Conservation (phyloP, 202 grass and related monocot genomes). For the Bolboschoenoplectus hybrid region DNA sequence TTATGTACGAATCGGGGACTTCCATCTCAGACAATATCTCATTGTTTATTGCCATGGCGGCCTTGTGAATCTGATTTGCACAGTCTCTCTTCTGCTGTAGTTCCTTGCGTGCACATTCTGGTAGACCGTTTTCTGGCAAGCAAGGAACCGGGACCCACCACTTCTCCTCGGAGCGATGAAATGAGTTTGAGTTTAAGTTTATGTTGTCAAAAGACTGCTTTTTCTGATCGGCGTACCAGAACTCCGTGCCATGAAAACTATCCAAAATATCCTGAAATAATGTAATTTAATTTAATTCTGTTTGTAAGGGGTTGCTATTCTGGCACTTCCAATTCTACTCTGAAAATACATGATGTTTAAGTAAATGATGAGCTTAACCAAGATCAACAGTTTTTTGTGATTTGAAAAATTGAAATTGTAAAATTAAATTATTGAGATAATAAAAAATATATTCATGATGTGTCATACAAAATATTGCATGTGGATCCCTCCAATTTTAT, state of each 20-base stretch:
- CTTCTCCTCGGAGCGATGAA: slow-evolving; percentile 68
- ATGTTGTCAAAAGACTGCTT: slow-evolving; percentile 53
- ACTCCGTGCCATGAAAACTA: slow-evolving; percentile 73
- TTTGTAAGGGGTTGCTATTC: neutral
- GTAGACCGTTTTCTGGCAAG: slow-evolving; percentile 65
- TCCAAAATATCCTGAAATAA: slow-evolving; percentile 77
- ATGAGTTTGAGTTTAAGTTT: slow-evolving; percentile 45
- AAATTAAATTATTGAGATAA: neutral
- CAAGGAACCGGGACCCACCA: slow-evolving; percentile 93
- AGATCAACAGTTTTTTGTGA: neutral
- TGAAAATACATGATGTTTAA: neutral
- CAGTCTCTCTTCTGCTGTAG: slow-evolving; percentile 81
- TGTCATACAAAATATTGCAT: neutral
- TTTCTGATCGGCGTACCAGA: slow-evolving; percentile 76
- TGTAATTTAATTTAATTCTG: neutral
- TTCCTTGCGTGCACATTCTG: slow-evolving; percentile 54
- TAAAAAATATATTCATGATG: neutral
- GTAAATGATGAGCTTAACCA: neutral
- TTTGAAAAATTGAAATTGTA: neutral
- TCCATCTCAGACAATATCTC: slow-evolving; percentile 83
- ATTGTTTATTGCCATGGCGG: slow-evolving; percentile 93
- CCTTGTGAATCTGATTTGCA: slow-evolving; percentile 95
- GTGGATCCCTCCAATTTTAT: neutral
- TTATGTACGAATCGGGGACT: slow-evolving; percentile 69
- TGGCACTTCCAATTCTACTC: neutral